Evolutionary conservation across 1,139 yeast species (phyloP), one percentile per base, ranked within the genome.

Genomic region (Blastobotrys indianensis): DNA sequence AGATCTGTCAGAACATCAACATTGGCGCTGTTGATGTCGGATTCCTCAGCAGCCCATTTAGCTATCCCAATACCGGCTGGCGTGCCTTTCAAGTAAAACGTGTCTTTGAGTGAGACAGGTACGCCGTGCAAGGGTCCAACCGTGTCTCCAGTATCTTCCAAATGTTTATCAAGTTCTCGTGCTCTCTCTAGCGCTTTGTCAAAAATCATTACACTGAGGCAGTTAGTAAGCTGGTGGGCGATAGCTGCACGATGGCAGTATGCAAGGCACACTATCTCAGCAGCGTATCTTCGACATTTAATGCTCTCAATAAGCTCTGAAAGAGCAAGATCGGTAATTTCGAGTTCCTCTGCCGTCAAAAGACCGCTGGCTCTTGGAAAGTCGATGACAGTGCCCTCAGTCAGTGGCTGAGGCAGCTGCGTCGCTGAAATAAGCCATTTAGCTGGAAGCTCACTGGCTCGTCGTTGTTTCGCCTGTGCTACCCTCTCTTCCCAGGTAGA

Each of bases 51-150:
- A 10, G 37, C 25, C 45, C 59, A 54, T 2, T 61, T 78, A 23
- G 77, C 78, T 57, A 74, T 74, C 4, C 60, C 63, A 28, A 53
- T 44, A 9, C 57, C 49, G 5, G 59, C 46, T 28, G 51, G 52
- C 23, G 51, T 77, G 20, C 77, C 81, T 46, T 68, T 70, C 58
- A 69, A 78, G 50, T 75, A 71, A 67, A 80, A 74, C 56, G 82
- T 90, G 61, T 84, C 94, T 58, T 84, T 84, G 50, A 85, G 67
- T 1, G 92, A 82, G 33, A 84, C 66, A n/a, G 94, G 94, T 35
- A 84, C 67, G 13, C 94, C 94, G 56, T 84, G 94, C 49, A 84
- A 69, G 6, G 88, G 87, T 38, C 94, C 94, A 46, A 79, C 64
- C 0, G 81, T 66, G 57, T 78, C 76, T 15, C 90, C 88, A 44